These are phyloP conservation scores for Plantago coronopus DNA, from an alignment of 305 asterid genomes.

Conservation along the genomic window DNA sequence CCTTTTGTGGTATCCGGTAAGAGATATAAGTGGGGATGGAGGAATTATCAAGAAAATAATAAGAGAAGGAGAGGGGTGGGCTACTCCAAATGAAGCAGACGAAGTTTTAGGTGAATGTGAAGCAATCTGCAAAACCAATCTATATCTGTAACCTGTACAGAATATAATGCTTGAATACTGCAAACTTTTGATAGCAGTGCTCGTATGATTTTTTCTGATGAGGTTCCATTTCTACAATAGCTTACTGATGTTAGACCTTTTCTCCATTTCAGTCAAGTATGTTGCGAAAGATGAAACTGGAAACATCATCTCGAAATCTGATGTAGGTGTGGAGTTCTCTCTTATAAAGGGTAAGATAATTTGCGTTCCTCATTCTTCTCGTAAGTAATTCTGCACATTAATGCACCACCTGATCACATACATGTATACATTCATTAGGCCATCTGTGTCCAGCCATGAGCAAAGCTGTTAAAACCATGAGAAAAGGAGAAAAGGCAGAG, in stretches of 20 bases:
- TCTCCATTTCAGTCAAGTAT: constrained; percentile 39
- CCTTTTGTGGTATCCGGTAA: constrained; percentile 48
- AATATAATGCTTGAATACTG: too few relatives aligned
- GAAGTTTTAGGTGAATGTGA: constrained; percentile 47
- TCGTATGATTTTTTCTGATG: background rate
- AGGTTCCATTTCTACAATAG: background rate
- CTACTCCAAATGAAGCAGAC: constrained; percentile 52
- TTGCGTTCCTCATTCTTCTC: background rate
- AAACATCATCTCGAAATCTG: constrained; percentile 34
- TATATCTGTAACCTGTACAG: too few relatives aligned
- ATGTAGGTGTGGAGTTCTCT: constrained; percentile 41
- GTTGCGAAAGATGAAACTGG: constrained; percentile 38
- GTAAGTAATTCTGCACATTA: background rate
- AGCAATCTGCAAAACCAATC: background rate
- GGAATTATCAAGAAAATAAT: constrained; percentile 51
- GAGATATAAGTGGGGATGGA: constrained; percentile 58
- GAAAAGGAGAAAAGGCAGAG: constrained; percentile 51
- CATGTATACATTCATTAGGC: constrained; percentile 31
- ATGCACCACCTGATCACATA: background rate
- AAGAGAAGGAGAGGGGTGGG: constrained; percentile 65
- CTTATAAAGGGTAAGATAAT: constrained; percentile 33
- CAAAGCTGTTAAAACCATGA: constrained; percentile 46
- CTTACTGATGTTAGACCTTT: background rate
- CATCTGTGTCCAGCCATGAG: constrained; percentile 49
- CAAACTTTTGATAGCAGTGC: too few relatives aligned